These are phyloP conservation scores for Diplodia corticola DNA, from an alignment of 2,329 filamentous ascomycete genomes.

Conservation along the genomic window DNA sequence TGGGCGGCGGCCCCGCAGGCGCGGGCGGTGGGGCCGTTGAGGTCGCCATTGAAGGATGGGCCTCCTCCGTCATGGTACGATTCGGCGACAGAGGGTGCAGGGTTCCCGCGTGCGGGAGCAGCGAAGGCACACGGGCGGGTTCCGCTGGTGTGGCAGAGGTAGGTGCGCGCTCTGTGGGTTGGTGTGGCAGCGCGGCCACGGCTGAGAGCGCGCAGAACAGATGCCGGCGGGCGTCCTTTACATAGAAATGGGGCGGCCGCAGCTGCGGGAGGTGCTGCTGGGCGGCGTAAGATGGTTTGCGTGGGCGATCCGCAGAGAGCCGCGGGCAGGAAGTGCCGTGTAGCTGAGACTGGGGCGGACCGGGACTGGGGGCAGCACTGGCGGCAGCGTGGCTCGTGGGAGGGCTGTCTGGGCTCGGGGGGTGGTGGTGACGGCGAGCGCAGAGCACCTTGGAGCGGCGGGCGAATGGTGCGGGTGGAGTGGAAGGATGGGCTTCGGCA, in stretches of 20 bases:
- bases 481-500: constrained; percentile 20
- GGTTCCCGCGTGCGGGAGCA: constrained; percentile 38
- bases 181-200: neutral
- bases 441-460: neutral
- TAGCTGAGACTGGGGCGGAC: neutral
- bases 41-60: constrained; percentile 10
- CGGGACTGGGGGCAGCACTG: neutral
- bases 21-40: constrained; percentile 18
- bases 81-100: neutral
- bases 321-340: neutral
- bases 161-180: neutral
- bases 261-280: constrained; percentile 13
- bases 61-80: constrained; percentile 18
- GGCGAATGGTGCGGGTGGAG: constrained; percentile 14
- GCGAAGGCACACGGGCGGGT: constrained; percentile 34
- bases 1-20: constrained; percentile 49
- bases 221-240: neutral
- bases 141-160: constrained; percentile 39
- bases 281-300: constrained; percentile 11
- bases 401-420: neutral
- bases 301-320: constrained; percentile 17
- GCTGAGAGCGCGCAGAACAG: neutral
- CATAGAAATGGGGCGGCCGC: constrained; percentile 14
- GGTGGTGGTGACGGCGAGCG: constrained; percentile 7
- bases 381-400: neutral